A percentile compares a stretch with the other conserved stretches of the same genome.
Conservation (phyloP, 2,329 filamentous ascomycete species). For the Epichloe glyceriae region DNA sequence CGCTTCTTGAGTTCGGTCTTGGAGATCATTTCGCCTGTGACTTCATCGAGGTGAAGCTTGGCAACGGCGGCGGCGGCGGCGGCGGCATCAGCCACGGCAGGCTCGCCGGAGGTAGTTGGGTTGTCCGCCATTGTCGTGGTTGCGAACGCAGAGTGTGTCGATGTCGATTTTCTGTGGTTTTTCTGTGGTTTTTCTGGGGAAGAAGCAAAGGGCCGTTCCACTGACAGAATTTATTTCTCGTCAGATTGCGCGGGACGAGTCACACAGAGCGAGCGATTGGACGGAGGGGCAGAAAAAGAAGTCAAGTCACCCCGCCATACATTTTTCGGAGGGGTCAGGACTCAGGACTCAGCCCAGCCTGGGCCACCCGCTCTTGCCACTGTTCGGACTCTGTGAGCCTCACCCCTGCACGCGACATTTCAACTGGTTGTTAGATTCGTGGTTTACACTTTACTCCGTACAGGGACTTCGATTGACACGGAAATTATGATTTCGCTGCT, state of each 20-base stretch:
- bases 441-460: no score
- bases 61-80: slow-evolving; percentile 44
- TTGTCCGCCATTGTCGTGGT: slow-evolving; percentile 20
- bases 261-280: neutral
- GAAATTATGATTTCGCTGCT: no score
- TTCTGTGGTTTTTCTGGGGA: neutral
- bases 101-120: slow-evolving; percentile 18
- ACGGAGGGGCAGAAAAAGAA: slow-evolving; percentile 4
- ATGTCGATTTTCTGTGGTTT: neutral
- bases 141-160: neutral
- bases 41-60: slow-evolving; percentile 79
- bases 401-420: no score
- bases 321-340: neutral
- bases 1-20: slow-evolving; percentile 91
- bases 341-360: no score
- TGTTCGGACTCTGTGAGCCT: no score
- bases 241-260: slow-evolving; percentile 1
- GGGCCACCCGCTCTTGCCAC: no score
- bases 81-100: slow-evolving; percentile 36
- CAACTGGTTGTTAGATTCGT: no score
- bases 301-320: slow-evolving; percentile 4
- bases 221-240: neutral
- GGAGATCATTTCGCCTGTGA: slow-evolving; percentile 77
- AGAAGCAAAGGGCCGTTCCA: neutral
- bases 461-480: no score